Conservation (phyloP, 495 filamentous ascomycete species). For the Talaromyces adpressus region DNA sequence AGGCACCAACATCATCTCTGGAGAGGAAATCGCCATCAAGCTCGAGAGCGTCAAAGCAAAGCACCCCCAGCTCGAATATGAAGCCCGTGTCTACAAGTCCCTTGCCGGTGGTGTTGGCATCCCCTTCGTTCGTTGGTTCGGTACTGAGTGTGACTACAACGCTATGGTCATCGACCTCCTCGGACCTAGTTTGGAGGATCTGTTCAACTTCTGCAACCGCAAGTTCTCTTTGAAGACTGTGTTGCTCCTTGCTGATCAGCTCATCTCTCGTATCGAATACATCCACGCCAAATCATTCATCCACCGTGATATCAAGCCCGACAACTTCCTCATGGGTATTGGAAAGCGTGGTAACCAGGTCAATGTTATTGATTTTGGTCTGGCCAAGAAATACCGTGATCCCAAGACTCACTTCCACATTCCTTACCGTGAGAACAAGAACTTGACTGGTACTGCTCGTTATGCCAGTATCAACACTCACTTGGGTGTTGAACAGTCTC, state of each 20-base stretch:
- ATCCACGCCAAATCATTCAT: slow-evolving; percentile 99
- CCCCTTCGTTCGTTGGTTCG: slow-evolving; percentile 99
- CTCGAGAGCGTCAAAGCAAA: slow-evolving; percentile 99
- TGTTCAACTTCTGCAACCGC: slow-evolving; percentile 99
- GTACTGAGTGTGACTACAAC: slow-evolving; percentile 99
- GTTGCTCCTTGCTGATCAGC: slow-evolving; percentile 91
- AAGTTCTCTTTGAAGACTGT: slow-evolving; percentile 99
- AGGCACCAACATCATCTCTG: slow-evolving; percentile 99
- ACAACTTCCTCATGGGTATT: slow-evolving; percentile 99
- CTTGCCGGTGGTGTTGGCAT: slow-evolving; percentile 98
- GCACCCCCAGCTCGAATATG: slow-evolving; percentile 99
- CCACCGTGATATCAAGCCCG: slow-evolving; percentile 99
- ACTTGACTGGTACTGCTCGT: slow-evolving; percentile 96
- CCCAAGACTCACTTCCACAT: slow-evolving; percentile 99
- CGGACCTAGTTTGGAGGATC: slow-evolving; percentile 93
- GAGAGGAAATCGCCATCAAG: slow-evolving; percentile 99
- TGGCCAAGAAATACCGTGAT: slow-evolving; percentile 99
- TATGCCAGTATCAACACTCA: slow-evolving; percentile 99
- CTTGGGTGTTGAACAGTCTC: slow-evolving; percentile 97
- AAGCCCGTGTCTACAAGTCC: slow-evolving; percentile 99
- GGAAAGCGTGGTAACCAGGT: slow-evolving; percentile 99
- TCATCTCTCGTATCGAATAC: slow-evolving; percentile 99
- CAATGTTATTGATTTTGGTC: slow-evolving; percentile 99
- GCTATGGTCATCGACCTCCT: slow-evolving; percentile 99
- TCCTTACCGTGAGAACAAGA: slow-evolving; percentile 99